Evolutionary conservation across 768 basidiomycete species (phyloP).

Genomic region (Suillus lakei): DNA sequence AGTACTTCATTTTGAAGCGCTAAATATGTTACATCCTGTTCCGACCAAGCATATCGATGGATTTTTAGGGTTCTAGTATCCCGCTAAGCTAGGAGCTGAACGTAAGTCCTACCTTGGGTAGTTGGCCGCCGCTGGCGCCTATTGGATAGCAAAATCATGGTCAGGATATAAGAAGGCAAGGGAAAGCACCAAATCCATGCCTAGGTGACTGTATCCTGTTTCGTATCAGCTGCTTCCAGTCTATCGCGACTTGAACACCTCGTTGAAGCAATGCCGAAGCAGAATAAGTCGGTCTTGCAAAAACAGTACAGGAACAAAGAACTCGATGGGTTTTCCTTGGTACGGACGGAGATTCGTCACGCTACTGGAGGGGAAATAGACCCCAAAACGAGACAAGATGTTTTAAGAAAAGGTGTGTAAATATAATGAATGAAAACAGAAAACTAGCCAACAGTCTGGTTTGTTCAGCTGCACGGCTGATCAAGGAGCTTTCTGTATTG

Average conservation of each 20-base stretch:
- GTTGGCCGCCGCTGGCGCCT: background rate
- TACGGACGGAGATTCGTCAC: constrained; percentile 14
- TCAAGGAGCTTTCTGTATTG: background rate
- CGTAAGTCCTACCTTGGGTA: background rate
- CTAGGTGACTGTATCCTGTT: background rate
- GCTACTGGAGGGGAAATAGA: background rate
- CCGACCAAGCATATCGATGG: background rate
- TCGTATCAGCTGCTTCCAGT: background rate
- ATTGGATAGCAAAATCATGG: background rate
- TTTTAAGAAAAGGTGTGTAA: background rate
- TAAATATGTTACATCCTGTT: background rate
- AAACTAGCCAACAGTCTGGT: background rate
- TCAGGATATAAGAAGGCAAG: background rate
- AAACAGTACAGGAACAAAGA: constrained; percentile 30
- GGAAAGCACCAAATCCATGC: background rate
- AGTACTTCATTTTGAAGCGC: background rate
- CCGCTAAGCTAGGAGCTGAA: background rate
- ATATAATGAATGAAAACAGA: background rate
- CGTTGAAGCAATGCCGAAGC: constrained; percentile 9
- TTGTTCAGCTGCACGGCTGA: constrained; percentile 4
- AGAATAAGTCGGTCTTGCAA: constrained; percentile 19
- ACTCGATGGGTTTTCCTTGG: constrained; percentile 19
- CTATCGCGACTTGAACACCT: background rate
- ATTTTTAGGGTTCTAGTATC: background rate
- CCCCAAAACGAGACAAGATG: constrained; percentile 4